Conservation (phyloP, 2,329 filamentous ascomycete species). For the Byssochlamys sp. region DNA sequence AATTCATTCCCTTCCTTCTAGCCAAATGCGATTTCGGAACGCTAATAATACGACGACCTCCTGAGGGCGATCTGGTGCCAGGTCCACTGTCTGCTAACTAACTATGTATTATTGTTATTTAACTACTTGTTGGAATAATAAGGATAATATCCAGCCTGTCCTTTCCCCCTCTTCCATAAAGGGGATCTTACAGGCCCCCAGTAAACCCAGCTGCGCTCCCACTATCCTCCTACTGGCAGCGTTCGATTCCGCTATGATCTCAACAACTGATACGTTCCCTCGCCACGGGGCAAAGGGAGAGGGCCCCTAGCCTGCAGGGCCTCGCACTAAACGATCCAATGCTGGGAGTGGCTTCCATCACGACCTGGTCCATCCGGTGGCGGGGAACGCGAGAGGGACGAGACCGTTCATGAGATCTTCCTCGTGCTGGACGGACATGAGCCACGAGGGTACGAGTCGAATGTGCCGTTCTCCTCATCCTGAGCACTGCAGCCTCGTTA, state of each 20-base stretch:
- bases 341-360: background rate
- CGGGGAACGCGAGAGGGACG: background rate
- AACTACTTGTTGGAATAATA: background rate
- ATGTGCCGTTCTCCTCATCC: background rate
- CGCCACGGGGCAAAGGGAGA: background rate
- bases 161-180: background rate
- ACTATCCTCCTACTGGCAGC: background rate
- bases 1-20: background rate
- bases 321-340: background rate
- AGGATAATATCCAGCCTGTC: background rate
- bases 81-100: background rate
- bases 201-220: background rate
- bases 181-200: background rate
- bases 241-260: background rate
- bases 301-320: constrained; percentile 1
- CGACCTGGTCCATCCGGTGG: background rate
- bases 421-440: background rate
- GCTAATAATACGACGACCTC: background rate
- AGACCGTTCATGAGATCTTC: background rate
- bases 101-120: too few relatives aligned
- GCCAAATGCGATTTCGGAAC: background rate
- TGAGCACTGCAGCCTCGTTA: background rate
- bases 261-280: background rate
- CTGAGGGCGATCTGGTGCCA: background rate
- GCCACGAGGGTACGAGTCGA: too few relatives aligned